Base-by-base conservation (phyloP, 2,329 filamentous ascomycete genomes). In the Epicoccum nigrum region DNA sequence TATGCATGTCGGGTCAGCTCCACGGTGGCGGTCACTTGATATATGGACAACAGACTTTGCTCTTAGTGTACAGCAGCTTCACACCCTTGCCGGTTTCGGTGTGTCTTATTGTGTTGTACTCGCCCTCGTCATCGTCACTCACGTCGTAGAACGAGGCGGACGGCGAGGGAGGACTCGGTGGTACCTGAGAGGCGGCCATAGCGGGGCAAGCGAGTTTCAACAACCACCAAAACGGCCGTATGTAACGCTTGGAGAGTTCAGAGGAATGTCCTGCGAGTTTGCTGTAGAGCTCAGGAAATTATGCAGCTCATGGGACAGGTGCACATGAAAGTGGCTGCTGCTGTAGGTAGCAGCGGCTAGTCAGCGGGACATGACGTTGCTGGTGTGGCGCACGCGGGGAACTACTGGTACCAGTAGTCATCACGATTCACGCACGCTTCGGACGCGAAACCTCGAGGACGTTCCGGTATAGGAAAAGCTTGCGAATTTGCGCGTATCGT, bases 61-160 rank as follows among this genome's bases (percentile, higher is more conserved):
- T 97, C 78, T 99, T 99, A 16, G 92, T 93, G 67, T 89, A 97
- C 12, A 99, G 80, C 25, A 99, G 80, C 76, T 97, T 99, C 37
- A 99, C 94, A 1, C 93, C 94, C 59, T 85, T 85, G 0, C 89
- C 88, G 2, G 85, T 86, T 60, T 83, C 84, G 4, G 85, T 84
- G 68, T 95, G 90, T 4, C 90, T 88, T 67, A 99, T 91, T 15
- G 92, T 97, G 72, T 95, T 90, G 77, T 99, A 99, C 35, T 90
- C 94, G 62, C 88, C 89, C 75, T 97, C 94, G 58, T 96, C 92
- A 68, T 96, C 92, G 78, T 99, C 95, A 74, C 90, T 96, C 81
- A 97, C 81, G 68, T 93, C 93, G 79, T 96, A 97, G 79, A 93
- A 94, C 66, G 91, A 96, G 44, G 87, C 90, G 2, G 89, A 84